phyloP scores from a whole-genome alignment of 257 asterid genomes.

The Capsicum baccatum region DNA sequence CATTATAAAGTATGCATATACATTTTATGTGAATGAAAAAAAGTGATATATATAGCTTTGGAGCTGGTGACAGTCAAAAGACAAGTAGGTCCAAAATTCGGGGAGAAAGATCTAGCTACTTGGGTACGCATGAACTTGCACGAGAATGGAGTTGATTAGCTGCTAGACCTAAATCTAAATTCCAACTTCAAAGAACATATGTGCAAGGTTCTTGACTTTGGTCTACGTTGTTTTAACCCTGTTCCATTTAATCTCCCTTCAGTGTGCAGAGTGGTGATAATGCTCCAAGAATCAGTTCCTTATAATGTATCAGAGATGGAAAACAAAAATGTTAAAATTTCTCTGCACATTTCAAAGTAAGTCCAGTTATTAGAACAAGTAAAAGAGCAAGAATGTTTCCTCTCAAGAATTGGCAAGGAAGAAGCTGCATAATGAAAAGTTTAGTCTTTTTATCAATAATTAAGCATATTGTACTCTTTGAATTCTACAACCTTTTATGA shows the following conservation, averaged over 20 bases:
- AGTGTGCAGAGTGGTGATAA: constrained; percentile 68
- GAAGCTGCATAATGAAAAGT: constrained; percentile 5
- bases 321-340: constrained; percentile 35
- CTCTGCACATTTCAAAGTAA: constrained; percentile 25
- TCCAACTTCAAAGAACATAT: constrained; percentile 47
- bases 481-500: too few species aligned
- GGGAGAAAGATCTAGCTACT: constrained; percentile 25
- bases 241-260: constrained; percentile 75
- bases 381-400: background rate
- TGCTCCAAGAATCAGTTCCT: constrained; percentile 55
- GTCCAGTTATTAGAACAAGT: constrained; percentile 10
- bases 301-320: constrained; percentile 27
- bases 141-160: constrained; percentile 47
- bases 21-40: too few species aligned
- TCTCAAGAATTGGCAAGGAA: constrained; percentile 26
- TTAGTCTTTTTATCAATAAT: background rate
- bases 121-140: constrained; percentile 57
- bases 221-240: constrained; percentile 57
- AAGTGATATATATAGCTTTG: too few species aligned
- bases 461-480: background rate
- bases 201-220: constrained; percentile 55
- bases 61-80: too few species aligned
- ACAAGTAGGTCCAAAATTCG: too few species aligned
- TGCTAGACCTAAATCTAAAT: constrained; percentile 58
- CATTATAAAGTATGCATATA: too few species aligned